Base-by-base conservation (phyloP, 164 flowering plant genomes). In the Paratinospora sagittata region DNA sequence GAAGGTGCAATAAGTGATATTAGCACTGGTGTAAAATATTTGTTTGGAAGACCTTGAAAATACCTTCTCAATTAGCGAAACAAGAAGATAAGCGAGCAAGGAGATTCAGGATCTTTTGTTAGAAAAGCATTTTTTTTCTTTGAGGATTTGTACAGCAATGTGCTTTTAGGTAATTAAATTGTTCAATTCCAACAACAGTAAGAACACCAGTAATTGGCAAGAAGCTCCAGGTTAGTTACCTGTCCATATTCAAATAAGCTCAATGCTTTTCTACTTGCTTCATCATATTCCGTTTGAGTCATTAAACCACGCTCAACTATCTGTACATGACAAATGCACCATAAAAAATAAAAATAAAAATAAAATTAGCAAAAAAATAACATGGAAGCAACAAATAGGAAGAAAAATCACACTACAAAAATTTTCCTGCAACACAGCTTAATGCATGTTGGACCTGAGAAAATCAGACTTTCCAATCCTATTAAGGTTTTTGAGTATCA, bases 241-340 rank as follows among this genome's bases (percentile, higher is more conserved):
- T 95, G 98, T 17, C 99, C 98, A 79, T 83, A 95, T 77, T 91
- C 91, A 78, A 95, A 95, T 70, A 95, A 85, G 67, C 86, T 86
- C 73, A 92, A 78, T 43, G 98, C 98, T 77, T 89, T 91, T 41
- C 73, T 78, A 74, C 93, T 89, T 55, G 84, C 94, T 91, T 92
- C 98, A 64, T 88, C 92, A 78, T 75, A 91, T 47, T 95, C 99
- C 69, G 82, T 93, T 80, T 75, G 81, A 55, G 90, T 89, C 99
- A 95, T 95, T 71, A 95, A 80, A 45, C 98, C 97, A 14, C 75
- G 78, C 73, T 83, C 68, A 61, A 95, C 63, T 61, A 95, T 91
- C 98, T 95, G 88, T 16, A 76, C 69, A 81, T 37, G 8, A 72
- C 65, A 80, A 70, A 69, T 45, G 63, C 67, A 80, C 21, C 66